A percentile compares a stretch with the other conserved stretches of the same genome.
These are phyloP conservation scores for Castanopsis chinensis DNA, from an alignment of 306 rosid species.

Conservation along the genomic window DNA sequence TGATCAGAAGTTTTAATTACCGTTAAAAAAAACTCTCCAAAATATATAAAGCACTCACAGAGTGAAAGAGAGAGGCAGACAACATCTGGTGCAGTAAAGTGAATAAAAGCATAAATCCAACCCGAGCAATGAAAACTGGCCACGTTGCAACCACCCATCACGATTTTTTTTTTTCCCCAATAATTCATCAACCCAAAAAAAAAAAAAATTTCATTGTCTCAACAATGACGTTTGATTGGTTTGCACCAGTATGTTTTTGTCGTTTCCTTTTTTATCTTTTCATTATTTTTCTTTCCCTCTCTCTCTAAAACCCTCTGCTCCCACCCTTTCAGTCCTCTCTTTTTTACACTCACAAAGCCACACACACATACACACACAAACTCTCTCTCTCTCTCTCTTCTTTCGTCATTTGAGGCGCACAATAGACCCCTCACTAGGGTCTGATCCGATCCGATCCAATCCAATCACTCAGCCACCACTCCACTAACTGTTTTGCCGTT, in stretches of 20 bases:
- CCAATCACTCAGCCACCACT: background rate
- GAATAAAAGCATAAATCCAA: background rate
- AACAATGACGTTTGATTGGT: conserved; percentile 13
- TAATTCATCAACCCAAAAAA: background rate
- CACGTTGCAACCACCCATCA: conserved; percentile 2
- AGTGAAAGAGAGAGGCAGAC: background rate
- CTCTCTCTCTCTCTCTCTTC: background rate
- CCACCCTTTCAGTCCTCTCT: too few species aligned
- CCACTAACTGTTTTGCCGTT: conserved; percentile 10
- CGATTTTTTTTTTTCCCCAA: background rate
- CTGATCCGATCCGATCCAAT: conserved; percentile 24
- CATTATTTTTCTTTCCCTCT: background rate
- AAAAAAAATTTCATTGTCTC: background rate
- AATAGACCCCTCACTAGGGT: conserved; percentile 12
- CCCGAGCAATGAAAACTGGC: background rate
- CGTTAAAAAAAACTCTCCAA: background rate
- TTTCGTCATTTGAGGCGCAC: background rate
- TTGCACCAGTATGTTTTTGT: background rate
- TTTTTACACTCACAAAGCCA: background rate
- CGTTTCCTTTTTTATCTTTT: conserved; percentile 5
- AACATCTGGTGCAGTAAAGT: conserved; percentile 1
- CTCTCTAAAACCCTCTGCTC: too few species aligned
- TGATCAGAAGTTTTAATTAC: background rate
- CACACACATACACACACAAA: background rate
- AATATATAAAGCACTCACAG: background rate